Evolutionary conservation across 2,329 filamentous ascomycete species (phyloP), one percentile per base, ranked within the genome.

Genomic region (Helotiales sp.): DNA sequence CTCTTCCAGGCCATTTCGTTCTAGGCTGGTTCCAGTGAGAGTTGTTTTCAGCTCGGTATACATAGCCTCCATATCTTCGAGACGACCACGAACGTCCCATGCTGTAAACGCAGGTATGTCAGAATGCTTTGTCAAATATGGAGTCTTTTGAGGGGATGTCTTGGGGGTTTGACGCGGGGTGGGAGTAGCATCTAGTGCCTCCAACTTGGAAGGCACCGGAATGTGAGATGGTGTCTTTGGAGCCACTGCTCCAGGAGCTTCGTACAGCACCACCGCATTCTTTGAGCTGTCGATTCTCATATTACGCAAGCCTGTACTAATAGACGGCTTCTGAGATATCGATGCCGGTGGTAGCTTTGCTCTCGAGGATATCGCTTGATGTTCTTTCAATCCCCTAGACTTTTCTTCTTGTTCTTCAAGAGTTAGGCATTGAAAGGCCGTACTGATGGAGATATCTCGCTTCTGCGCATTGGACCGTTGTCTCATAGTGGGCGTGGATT

Each of bases 71-170:
- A 97, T 87, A 59, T 86, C 82, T 62, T 87, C 86, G 65, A 97
- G 82, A 63, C 88, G 85, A 60, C 84, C 84, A 66, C 92, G 87
- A 64, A 92, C 85, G 71, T 97, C 91, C 82, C 88, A 93, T 68
- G 83, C 89, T 90, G 82, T 63, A 74, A 78, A 83, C 31, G 71
- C 74, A 67, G 77, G 80, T 64, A 82, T 76, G 81, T 90, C 88
- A 86, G 92, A 91, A 79, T 87, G 77, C 77, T 86, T 89, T 64
- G 82, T 87, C 68, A 93, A 78, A 77, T 81, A 93, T 1, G 71
- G 67, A 13, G 71, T 72, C 63, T 82, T 81, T 48, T 70, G 70
- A 64, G 72, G 62, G 58, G 70, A 69, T 58, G 67, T 63, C 59
- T 64, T 71, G 33, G 64, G 74, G 59, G 77, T 78, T 68, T 76